These are phyloP conservation scores for Zygosaccharomyces sapae DNA, from an alignment of 1,139 yeast genomes.

Conservation along the genomic window DNA sequence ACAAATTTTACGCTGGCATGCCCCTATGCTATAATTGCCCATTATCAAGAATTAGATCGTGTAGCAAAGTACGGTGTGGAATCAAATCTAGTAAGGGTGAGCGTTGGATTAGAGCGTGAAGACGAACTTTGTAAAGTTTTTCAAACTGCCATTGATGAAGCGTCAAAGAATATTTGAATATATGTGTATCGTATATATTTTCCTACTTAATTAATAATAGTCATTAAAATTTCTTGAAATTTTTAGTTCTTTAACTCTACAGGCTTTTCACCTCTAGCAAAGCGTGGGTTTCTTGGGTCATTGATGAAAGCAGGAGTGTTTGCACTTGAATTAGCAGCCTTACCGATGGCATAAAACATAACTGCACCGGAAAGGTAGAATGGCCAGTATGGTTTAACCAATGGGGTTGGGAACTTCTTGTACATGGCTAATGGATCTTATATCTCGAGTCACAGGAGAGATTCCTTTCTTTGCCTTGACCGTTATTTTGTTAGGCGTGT, in stretches of 20 bases:
- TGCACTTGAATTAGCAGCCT: slow-evolving; percentile 53
- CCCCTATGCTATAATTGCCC: slow-evolving; percentile 89
- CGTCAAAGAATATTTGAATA: slow-evolving; percentile 12
- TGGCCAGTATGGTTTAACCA: slow-evolving; percentile 64
- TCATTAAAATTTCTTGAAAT: background rate
- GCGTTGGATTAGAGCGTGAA: slow-evolving; percentile 74
- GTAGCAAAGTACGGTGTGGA: slow-evolving; percentile 85
- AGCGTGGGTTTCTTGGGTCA: slow-evolving; percentile 78
- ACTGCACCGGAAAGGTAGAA: slow-evolving; percentile 58
- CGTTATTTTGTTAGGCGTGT: background rate
- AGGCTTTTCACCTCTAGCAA: slow-evolving; percentile 51
- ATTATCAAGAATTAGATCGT: slow-evolving; percentile 77
- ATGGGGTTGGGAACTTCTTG: slow-evolving; percentile 49
- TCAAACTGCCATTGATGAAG: slow-evolving; percentile 46
- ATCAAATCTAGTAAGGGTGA: slow-evolving; percentile 69
- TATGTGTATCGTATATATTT: slow-evolving; percentile 9
- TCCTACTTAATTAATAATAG: background rate
- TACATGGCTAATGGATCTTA: slow-evolving; percentile 18
- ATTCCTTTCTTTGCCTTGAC: background rate
- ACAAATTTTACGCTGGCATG: slow-evolving; percentile 90
- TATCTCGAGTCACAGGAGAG: background rate
- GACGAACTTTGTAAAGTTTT: slow-evolving; percentile 48
- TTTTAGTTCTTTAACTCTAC: slow-evolving; percentile 33
- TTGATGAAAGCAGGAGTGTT: slow-evolving; percentile 61
- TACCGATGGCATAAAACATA: slow-evolving; percentile 53